Evolutionary conservation across 148 eudicot species (phyloP).

Genomic region (Silene latifolia): DNA sequence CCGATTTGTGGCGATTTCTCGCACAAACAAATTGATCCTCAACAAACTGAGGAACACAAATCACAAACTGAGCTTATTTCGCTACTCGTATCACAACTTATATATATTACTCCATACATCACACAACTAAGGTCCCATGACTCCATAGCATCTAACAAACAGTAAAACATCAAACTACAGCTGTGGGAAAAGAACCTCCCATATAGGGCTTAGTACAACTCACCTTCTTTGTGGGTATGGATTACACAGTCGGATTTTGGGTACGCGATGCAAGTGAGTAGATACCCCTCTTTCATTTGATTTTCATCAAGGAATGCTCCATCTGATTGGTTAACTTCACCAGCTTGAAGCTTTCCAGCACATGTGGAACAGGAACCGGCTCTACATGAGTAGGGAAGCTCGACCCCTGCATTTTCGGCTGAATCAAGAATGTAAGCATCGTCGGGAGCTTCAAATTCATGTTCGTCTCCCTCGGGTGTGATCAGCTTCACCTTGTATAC

Average conservation of each 20-base stretch:
- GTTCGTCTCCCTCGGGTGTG: constrained; percentile 51
- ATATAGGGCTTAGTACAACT: constrained; percentile 39
- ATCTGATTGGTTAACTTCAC: constrained; percentile 78
- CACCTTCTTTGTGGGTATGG: constrained; percentile 71
- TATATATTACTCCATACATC: too few species aligned
- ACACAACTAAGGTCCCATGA: too few species aligned
- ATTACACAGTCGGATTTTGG: constrained; percentile 66
- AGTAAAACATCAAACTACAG: too few species aligned
- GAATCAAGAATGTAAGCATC: constrained; percentile 67
- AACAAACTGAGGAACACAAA: too few species aligned
- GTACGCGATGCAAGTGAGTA: constrained; percentile 72
- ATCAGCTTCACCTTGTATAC: constrained; percentile 58
- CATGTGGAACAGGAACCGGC: constrained; percentile 93
- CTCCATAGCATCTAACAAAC: too few species aligned
- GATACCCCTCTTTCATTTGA: constrained; percentile 53
- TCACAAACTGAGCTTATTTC: too few species aligned
- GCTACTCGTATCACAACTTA: too few species aligned
- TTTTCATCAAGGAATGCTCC: constrained; percentile 75
- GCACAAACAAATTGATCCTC: too few species aligned
- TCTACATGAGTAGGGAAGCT: constrained; percentile 81
- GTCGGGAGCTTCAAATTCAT: constrained; percentile 70
- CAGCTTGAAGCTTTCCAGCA: constrained; percentile 51
- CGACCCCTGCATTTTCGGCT: constrained; percentile 66
- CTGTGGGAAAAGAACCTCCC: too few species aligned
- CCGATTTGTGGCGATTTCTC: too few species aligned